Conservation (phyloP, 257 asterid species). For the Agastache rugosa region DNA sequence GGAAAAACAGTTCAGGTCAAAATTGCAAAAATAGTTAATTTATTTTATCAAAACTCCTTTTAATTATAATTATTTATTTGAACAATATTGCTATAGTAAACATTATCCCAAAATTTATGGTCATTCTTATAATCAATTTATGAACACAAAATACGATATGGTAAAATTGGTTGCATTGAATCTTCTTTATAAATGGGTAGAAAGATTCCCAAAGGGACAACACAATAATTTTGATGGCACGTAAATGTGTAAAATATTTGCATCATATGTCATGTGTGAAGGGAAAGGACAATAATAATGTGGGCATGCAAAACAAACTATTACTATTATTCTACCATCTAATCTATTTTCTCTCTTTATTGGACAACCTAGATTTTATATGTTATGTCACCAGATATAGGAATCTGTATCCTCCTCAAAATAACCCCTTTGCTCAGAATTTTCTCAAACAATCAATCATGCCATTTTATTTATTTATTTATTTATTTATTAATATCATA, state of each 20-base stretch:
- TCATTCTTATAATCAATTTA: neutral
- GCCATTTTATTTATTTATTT: too few relatives aligned
- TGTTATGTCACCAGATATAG: slow-evolving; percentile 16
- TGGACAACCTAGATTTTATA: slow-evolving; percentile 34
- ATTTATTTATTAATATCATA: too few relatives aligned
- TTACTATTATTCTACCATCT: neutral
- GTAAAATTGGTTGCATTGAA: too few relatives aligned
- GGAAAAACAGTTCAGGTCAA: too few relatives aligned
- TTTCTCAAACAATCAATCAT: slow-evolving; percentile 21
- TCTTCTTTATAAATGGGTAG: slow-evolving; percentile 32
- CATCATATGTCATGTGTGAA: slow-evolving; percentile 36
- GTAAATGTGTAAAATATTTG: slow-evolving; percentile 45
- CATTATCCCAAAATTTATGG: too few relatives aligned
- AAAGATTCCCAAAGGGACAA: slow-evolving; percentile 53
- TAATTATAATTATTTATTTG: too few relatives aligned
- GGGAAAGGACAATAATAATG: slow-evolving; percentile 40
- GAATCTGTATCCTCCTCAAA: slow-evolving; percentile 32
- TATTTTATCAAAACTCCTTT: too few relatives aligned
- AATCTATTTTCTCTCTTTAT: slow-evolving; percentile 32
- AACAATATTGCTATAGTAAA: too few relatives aligned
- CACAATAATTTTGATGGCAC: slow-evolving; percentile 59
- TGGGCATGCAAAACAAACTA: slow-evolving; percentile 41
- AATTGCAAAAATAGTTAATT: too few relatives aligned
- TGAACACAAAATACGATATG: too few relatives aligned
- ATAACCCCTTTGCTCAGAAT: slow-evolving; percentile 24